Evolutionary conservation across 2,329 filamentous ascomycete genomes (phyloP), one percentile per base, ranked within the genome.

Genomic region (Calonectria pseudoturangicola): DNA sequence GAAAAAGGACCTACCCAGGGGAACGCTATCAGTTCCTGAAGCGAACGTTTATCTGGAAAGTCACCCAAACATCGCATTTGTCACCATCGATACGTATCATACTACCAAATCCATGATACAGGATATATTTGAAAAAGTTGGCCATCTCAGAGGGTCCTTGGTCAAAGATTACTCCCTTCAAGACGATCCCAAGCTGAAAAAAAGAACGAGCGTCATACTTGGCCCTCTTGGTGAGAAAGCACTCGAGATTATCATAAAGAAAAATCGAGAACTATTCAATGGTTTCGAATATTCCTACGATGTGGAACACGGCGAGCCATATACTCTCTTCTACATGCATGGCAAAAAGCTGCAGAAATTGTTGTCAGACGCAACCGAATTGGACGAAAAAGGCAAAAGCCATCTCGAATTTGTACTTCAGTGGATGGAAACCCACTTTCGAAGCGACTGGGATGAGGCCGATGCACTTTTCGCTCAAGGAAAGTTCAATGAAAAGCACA

Each of bases 381-480:
- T 72, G 18, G 39, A 43, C 16, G 51, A 72, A 18, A n/a, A 41
- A 3, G 41, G 2, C 8, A 69, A 28, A 50, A 25, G 16, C 15
- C 25, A 54, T 8, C n/a, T 72, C 4, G 9, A 7, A 13, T 10
- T 16, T 18, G 21, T 74, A 12, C 51, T 70, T 7, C n/a, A 63
- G 2, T 74, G 72, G 72, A 66, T 74, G 65, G 69, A 72, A 51
- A 13, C 30, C 30, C 66, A 63, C n/a, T 48, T 16, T 21, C 50
- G 65, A n/a, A 41, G 41, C 8, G 21, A 43, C 4, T 74, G 72
- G 72, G 27, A 72, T 10, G 66, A 72, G 15, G 72, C 69, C 0
- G 60, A 74, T 30, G 70, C 51, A 1, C 25, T 74, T 6, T 72
- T 74, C 18, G n/a, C 65, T 8, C 58, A 58, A 21, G 65, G 65